Evolutionary conservation across 1,139 yeast species (phyloP).

Genomic region (Debaryomycetaceae sp.): DNA sequence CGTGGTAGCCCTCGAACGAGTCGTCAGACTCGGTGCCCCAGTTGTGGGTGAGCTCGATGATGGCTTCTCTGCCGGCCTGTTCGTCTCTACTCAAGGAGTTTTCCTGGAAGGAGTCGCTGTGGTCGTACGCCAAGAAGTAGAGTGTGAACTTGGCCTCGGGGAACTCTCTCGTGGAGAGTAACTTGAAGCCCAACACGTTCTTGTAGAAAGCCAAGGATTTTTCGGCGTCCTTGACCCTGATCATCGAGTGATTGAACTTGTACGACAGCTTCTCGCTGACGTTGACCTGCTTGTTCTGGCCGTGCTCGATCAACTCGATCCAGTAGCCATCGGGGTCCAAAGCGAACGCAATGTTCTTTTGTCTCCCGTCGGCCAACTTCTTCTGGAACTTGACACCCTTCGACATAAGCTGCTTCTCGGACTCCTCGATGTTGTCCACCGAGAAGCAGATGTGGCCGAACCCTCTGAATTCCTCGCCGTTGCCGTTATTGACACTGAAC

Average conservation of each 20-base stretch:
- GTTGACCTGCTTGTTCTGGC: conserved; percentile 34
- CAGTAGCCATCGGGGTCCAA: conserved; percentile 96
- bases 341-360: conserved; percentile 87
- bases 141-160: conserved; percentile 76
- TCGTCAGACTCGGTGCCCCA: conserved; percentile 89
- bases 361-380: conserved; percentile 84
- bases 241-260: conserved; percentile 87
- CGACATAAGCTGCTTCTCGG: conserved; percentile 55
- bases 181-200: conserved; percentile 75
- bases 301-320: conserved; percentile 83
- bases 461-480: conserved; percentile 78
- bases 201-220: conserved; percentile 74
- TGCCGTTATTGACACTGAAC: conserved; percentile 73
- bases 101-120: conserved; percentile 31
- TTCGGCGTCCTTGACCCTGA: conserved; percentile 82
- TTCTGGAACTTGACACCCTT: conserved; percentile 76
- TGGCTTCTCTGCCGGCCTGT: conserved; percentile 53
- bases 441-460: conserved; percentile 92
- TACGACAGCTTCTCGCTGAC: conserved; percentile 42
- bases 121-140: conserved; percentile 76
- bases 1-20: conserved; percentile 70
- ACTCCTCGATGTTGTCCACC: conserved; percentile 69
- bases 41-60: conserved; percentile 88
- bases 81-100: conserved; percentile 26
- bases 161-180: conserved; percentile 53